Base-by-base conservation (phyloP, 2,329 filamentous ascomycete species). In the Phialophora chinensis region DNA sequence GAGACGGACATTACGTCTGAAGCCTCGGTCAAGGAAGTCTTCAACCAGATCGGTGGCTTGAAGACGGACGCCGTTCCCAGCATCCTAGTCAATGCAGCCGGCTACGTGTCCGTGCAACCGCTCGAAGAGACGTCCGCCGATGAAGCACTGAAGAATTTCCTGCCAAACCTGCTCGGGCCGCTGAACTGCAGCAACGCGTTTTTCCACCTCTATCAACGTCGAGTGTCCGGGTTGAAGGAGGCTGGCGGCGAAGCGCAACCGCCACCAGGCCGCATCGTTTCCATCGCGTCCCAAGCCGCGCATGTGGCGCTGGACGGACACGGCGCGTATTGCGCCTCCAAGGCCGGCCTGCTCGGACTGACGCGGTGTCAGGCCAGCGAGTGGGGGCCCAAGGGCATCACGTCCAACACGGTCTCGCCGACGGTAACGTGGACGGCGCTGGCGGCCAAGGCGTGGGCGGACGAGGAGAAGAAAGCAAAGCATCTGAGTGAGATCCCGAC, bases 1-100 rank as follows among this genome's bases (percentile, higher is more conserved):
- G 75, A 77, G 73, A 84, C 82, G 74, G 83, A 85, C 69, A 80
- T 85, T 66, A 82, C 82, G 1, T 79, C 79, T 1, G 73, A 80
- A 17, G 76, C 81, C 5, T 81, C 81, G 0, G 81, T 87, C 2
- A 75, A 78, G 20, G 74, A 77, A 1, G 81, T 79, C 0, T 83
- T 83, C 31, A 72, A 75, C 5, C 70, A 74, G 0, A 64, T 66
- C 25, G 54, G 35, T 2, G 47, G 8, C 12, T 29, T 62, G 71
- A 75, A 3, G 69, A 74, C 85, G 12, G 57, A 75, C 2, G 72
- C 73, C 0, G 77, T 79, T 49, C 79, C 79, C 0, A 77, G 75
- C 35, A 79, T 81, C 33, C 72, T 81, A 4, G 72, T 81, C 69
- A 81, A 81, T 63, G 80, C 79, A 0, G 79, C 79, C 1, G 79